phyloP scores from a whole-genome alignment of 192 early-diverging fungal genomes.

The Linnemannia hyalina region DNA sequence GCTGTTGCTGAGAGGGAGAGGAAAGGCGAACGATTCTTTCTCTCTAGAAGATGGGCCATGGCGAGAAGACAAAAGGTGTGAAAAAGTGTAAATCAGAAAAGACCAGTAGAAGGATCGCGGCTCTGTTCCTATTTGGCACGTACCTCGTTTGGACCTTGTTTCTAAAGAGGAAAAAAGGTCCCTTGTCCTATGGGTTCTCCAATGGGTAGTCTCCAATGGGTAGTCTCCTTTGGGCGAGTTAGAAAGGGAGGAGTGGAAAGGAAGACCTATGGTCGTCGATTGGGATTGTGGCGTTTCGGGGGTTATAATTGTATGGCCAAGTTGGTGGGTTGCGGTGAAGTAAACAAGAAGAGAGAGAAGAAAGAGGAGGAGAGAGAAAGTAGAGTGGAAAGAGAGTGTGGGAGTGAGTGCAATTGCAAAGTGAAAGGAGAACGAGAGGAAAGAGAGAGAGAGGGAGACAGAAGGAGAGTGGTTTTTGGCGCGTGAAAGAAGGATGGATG shows the following conservation, averaged over 20 bases:
- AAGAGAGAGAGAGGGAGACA: not conserved
- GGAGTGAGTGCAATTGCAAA: not conserved
- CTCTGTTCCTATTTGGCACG: not conserved
- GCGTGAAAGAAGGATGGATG: not conserved
- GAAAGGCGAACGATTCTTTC: not conserved
- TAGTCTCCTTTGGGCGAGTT: too few species aligned
- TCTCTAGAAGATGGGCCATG: not conserved
- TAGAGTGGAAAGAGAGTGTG: not conserved
- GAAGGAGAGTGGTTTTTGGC: not conserved
- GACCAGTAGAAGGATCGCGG: not conserved
- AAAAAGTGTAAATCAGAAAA: not conserved
- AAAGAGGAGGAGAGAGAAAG: not conserved
- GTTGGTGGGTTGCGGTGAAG: too few species aligned
- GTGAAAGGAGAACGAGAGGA: not conserved
- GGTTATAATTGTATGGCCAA: not conserved
- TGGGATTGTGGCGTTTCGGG: not conserved
- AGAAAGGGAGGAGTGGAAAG: too few species aligned
- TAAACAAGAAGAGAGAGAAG: not conserved
- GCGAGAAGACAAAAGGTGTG: not conserved
- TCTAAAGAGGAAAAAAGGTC: not conserved
- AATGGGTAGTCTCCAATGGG: too few species aligned
- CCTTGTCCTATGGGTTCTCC: not conserved
- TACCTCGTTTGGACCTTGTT: slow-evolving; percentile 3
- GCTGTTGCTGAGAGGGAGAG: not conserved
- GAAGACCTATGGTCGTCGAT: not conserved